These are phyloP conservation scores for Yamadazyma songkhlaensis DNA, from an alignment of 1,139 yeast species.

Conservation along the genomic window DNA sequence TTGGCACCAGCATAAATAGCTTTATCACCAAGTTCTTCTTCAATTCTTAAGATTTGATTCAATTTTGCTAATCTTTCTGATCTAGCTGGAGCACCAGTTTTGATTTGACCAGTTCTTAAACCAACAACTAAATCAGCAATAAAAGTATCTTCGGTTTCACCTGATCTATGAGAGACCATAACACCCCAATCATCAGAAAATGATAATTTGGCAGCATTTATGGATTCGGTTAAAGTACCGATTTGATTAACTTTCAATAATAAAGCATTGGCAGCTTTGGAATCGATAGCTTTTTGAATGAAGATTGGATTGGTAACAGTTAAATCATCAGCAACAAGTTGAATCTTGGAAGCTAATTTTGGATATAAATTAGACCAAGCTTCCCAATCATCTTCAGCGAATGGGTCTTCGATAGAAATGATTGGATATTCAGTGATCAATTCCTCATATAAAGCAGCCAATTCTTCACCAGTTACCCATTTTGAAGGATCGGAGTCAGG, in stretches of 20 bases:
- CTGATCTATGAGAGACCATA: slow-evolving; percentile 93
- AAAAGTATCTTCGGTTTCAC: slow-evolving; percentile 94
- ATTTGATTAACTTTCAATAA: slow-evolving; percentile 91
- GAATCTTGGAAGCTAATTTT: slow-evolving; percentile 61
- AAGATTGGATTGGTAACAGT: slow-evolving; percentile 90
- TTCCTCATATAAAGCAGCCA: slow-evolving; percentile 70
- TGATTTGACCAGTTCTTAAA: slow-evolving; percentile 90
- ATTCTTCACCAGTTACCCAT: slow-evolving; percentile 78
- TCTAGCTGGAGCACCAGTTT: slow-evolving; percentile 98
- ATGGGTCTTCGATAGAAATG: slow-evolving; percentile 92
- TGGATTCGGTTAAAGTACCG: slow-evolving; percentile 82
- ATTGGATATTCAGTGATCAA: slow-evolving; percentile 84
- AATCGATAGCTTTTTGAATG: slow-evolving; percentile 83
- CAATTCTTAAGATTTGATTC: slow-evolving; percentile 90
- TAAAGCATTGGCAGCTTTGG: slow-evolving; percentile 85
- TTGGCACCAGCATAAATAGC: slow-evolving; percentile 74
- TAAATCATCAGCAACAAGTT: slow-evolving; percentile 90
- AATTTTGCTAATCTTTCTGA: slow-evolving; percentile 95
- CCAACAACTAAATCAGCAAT: slow-evolving; percentile 94
- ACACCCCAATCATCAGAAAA: slow-evolving; percentile 89
- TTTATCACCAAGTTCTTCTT: slow-evolving; percentile 89
- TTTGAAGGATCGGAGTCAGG: slow-evolving; percentile 78
- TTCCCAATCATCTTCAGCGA: slow-evolving; percentile 96
- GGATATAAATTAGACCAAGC: slow-evolving; percentile 80
- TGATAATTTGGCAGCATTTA: slow-evolving; percentile 83